Base-by-base conservation (phyloP, 1,284 basidiomycete genomes). In the Anthracocystis setariae region DNA sequence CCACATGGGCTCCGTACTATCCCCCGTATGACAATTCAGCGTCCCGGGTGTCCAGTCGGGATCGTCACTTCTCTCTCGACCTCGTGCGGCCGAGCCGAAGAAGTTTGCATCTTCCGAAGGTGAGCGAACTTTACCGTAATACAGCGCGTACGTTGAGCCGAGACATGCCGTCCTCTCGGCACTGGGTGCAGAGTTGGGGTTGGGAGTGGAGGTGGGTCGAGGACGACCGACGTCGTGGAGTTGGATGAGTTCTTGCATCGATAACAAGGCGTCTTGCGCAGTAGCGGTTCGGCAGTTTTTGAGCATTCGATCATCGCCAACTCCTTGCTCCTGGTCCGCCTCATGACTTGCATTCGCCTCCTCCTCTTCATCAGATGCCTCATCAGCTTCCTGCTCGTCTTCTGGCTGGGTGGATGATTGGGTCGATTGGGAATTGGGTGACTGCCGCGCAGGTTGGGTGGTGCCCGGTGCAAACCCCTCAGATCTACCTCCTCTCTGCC, bases 201-300 rank as follows among this genome's bases (percentile, higher is more conserved):
- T 29, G 29, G 7, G 43, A 10, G n/a, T 38, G 10, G 39, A 45
- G 7, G 27, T 46, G 1, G 62, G 53, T 8, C 55, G 61, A 13
- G 73, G 53, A 1, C 83, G 78, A 3, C 71, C 68, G 7, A 85
- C 80, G 5, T 61, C 62, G 75, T 88, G 90, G 37, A 92, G 84
- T 10, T 82, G 73, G 1, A 85, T 76, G 9, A 98, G 83, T 79
- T 93, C 90, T 1, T 84, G 79, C 10, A 88, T 82, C 1, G 86
- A 86, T 3, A 94, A 85, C 13, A 98, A 86, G 2, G 91, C 92
- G 76, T 98, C 94, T 0, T 84, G 82, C 0, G 84, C 80, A 1
- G 65, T 83, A 3, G 91, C 88, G 8, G 81, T 76, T 38, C 94
- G 88, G 18, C 93, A 90, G 76, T 91, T 91, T 54, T 88, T 90